phyloP scores from a whole-genome alignment of 345 rosid species.

The Gossypium australe region DNA sequence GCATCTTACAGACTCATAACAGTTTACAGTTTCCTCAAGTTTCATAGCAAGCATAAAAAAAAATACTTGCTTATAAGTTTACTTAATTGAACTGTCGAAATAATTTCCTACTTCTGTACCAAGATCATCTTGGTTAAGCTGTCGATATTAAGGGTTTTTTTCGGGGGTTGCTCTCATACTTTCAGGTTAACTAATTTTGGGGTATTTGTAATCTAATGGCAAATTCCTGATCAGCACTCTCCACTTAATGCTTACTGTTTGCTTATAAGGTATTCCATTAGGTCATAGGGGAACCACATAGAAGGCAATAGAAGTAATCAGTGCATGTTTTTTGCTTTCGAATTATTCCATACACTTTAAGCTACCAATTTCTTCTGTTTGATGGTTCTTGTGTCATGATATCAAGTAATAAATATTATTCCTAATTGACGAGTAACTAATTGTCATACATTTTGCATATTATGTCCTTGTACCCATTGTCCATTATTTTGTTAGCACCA shows the following conservation, averaged over 20 bases:
- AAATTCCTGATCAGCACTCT: background rate
- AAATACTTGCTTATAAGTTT: background rate
- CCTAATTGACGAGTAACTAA: background rate
- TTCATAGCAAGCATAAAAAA: background rate
- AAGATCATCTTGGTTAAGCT: background rate
- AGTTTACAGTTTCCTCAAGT: background rate
- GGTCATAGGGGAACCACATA: background rate
- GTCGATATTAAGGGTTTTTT: background rate
- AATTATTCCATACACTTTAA: background rate
- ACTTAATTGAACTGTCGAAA: background rate
- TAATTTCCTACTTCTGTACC: background rate
- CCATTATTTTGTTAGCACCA: background rate
- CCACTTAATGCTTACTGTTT: background rate
- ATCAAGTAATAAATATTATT: background rate
- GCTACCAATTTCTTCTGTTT: conserved; percentile 1
- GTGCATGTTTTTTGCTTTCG: background rate
- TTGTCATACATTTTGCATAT: background rate
- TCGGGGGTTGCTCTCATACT: background rate
- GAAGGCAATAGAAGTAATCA: background rate
- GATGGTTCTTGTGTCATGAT: background rate
- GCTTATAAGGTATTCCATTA: background rate
- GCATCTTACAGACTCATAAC: background rate
- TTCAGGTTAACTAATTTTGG: background rate
- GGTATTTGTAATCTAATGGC: background rate
- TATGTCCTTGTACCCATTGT: background rate